Base-by-base conservation (phyloP, 768 basidiomycete species). In the Podaxis sp. region DNA sequence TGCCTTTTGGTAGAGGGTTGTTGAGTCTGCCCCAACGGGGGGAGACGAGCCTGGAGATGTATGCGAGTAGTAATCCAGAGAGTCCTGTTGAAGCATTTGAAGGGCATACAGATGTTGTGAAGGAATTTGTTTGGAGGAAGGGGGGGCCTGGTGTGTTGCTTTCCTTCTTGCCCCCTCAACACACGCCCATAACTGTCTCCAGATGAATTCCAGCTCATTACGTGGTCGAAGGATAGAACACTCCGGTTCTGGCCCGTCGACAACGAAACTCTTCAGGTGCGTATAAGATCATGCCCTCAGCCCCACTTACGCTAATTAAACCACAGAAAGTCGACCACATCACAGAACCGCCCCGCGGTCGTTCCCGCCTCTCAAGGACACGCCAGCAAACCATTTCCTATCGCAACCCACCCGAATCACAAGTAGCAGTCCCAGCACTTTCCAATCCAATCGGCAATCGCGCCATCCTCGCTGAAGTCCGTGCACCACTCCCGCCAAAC, bases 61-160 rank as follows among this genome's bases (percentile, higher is more conserved):
- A 88, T 79, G 79, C 80, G 2, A 72, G 73, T n/a, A 69, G 67
- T 28, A 71, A 73, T 17, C 52, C 68, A 0, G 77, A 80, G 46
- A 71, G 68, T 9, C 87, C 89, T 1, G 85, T 93, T 4, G 87
- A 91, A 66, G 77, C 80, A 6, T 96, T 96, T 67, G 90, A 92
- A 67, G 95, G 95, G 0, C 95, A 96, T 74, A 84, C 87, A 0
- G 95, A 96, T 66, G 93, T 95, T 2, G 96, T 99, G 19, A 97
- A 96, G 70, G 96, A 99, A 75, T 99, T 96, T 28, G 28, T 28
- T 28, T 99, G 97, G 97, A 80, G 97, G 64, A 86, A 82, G 69
- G 84, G 88, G 2, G 82, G 81, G 4, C 68, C 76, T 65, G 86
- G 89, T 87, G 19, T 22, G 74, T 71, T 26, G 42, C 26, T 52